Evolutionary conservation across 371 early-diverging fungal genomes (phyloP).

Genomic region (Mucor indicus): DNA sequence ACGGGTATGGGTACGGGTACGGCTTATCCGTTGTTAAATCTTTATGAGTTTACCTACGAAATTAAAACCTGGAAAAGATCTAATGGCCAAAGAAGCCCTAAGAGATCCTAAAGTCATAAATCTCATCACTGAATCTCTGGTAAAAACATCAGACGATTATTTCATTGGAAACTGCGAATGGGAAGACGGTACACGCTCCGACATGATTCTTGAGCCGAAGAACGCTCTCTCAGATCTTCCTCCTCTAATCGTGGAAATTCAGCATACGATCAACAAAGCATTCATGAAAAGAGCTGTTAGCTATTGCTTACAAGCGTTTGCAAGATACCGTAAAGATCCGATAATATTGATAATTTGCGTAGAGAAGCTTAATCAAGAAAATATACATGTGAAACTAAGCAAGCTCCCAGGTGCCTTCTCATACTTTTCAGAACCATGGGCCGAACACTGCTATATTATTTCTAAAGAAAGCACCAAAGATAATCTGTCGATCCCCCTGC

Average conservation of each 20-base stretch:
- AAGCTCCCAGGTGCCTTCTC: too few species aligned
- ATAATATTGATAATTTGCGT: constrained; percentile 8
- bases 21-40: too few species aligned
- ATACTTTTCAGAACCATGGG: too few species aligned
- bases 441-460: background rate
- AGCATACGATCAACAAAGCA: constrained; percentile 4
- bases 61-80: background rate
- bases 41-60: background rate
- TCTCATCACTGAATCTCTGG: background rate
- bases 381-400: too few species aligned
- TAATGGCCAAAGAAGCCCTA: background rate
- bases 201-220: constrained; percentile 6
- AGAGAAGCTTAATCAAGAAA: too few species aligned
- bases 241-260: constrained; percentile 7
- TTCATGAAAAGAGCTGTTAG: constrained; percentile 4
- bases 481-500: background rate
- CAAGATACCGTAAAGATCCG: background rate
- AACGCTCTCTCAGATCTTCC: background rate
- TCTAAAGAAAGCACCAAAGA: constrained; percentile 3
- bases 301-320: constrained; percentile 5
- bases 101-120: constrained; percentile 1
- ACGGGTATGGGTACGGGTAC: background rate
- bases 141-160: constrained; percentile 6
- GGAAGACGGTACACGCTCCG: constrained; percentile 4
- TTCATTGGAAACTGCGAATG: constrained; percentile 2